Evolutionary conservation across 148 eudicot species (phyloP), one percentile per base, ranked within the genome.

Genomic region (Silene conica): DNA sequence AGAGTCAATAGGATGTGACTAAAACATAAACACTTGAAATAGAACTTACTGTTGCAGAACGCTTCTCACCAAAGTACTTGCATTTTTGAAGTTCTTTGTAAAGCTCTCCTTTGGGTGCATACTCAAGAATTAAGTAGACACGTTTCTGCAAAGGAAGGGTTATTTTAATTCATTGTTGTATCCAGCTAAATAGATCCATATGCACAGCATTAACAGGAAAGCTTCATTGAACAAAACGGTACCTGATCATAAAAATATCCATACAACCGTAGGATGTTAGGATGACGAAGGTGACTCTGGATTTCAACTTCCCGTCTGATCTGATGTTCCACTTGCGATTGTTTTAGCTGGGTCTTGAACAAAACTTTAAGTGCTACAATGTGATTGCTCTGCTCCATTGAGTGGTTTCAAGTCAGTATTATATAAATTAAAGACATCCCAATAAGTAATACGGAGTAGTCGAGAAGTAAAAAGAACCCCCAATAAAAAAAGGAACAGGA

Each of bases 161-260:
- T n/a, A 58, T 52, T 52, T 56, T 18, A 21, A 13, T 1, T 63
- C 23, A 56, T 10, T 46, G 3, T 14, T 26, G 62, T 7, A 62
- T 22, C 20, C 12, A 55, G 43, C 20, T 8, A n/a, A 2, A 14
- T 16, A 46, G 16, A 43, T 38, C 0, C 8, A 3, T 25, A 28
- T 1, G 18, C 28, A 23, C 8, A 21, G 1, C 18, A 34, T 14
- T 48, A 23, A 19, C 38, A 16, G 19, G 46, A 67, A 14, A 62
- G 41, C 12, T 62, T 41, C 34, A 41, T 52, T 3, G 41, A 15
- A 21, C 15, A 18, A 21, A 69, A 11, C 38, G 46, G 8, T 82
- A 88, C 98, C 97, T 95, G 98, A 82, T 95, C 98, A 78, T 95
- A 95, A 46, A 95, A 95, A 82, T 95, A 95, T 48, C 97, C 98